A percentile compares a stretch with the other conserved stretches of the same genome.
Evolutionary conservation across 2,329 filamentous ascomycete species (phyloP).

Genomic region (Neocatenulostroma microsporum): DNA sequence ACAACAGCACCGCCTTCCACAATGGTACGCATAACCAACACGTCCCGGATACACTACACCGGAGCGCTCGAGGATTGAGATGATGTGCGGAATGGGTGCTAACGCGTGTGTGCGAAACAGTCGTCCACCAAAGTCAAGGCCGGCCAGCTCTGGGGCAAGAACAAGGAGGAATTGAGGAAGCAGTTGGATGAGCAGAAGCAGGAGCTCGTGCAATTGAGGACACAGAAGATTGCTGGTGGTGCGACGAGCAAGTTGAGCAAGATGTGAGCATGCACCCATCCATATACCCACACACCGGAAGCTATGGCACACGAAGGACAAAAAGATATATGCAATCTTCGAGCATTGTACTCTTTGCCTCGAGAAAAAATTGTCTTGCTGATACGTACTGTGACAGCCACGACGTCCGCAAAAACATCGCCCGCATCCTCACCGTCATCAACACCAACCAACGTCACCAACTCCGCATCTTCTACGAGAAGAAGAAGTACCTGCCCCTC

Average conservation of each 20-base stretch:
- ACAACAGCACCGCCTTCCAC: conserved; percentile 7
- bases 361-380: too few relatives aligned
- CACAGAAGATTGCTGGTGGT: conserved; percentile 93
- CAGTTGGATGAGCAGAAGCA: conserved; percentile 92
- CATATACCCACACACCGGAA: too few relatives aligned
- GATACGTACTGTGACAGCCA: too few relatives aligned
- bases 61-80: background rate
- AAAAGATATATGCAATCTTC: too few relatives aligned
- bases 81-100: background rate
- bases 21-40: conserved; percentile 21
- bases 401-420: conserved; percentile 99
- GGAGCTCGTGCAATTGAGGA: conserved; percentile 91
- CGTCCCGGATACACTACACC: too few relatives aligned
- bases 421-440: conserved; percentile 97
- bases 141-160: conserved; percentile 96
- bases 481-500: conserved; percentile 98
- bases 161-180: conserved; percentile 96
- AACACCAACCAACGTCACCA: conserved; percentile 98
- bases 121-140: conserved; percentile 79
- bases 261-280: conserved; percentile 65
- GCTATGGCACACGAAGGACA: too few relatives aligned
- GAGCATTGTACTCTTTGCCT: too few relatives aligned
- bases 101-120: conserved; percentile 31
- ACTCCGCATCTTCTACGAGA: conserved; percentile 98
- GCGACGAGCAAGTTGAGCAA: conserved; percentile 93